A percentile compares a stretch with the other conserved stretches of the same genome.
Conservation (phyloP, 176 grass and related monocot genomes). For the Saccharum spontaneum region DNA sequence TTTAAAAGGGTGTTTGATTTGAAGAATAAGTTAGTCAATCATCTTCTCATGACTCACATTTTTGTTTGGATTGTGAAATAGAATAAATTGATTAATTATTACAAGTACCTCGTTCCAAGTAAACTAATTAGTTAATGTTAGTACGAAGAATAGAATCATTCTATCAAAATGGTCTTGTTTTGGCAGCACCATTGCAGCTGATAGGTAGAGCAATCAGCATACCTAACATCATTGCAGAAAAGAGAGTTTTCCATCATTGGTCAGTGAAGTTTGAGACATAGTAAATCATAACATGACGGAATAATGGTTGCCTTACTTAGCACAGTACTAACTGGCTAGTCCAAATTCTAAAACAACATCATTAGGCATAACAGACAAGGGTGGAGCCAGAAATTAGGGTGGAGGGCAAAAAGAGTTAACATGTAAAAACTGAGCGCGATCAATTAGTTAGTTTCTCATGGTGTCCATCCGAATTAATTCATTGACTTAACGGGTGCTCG, state of each 20-base stretch:
- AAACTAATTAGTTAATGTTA: too few relatives aligned
- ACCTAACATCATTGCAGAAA: background rate
- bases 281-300: background rate
- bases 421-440: too few relatives aligned
- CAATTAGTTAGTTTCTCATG: too few relatives aligned
- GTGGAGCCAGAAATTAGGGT: too few relatives aligned
- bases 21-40: background rate
- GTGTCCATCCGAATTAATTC: too few relatives aligned
- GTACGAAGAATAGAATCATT: background rate
- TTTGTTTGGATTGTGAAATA: background rate
- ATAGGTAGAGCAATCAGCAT: background rate
- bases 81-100: background rate
- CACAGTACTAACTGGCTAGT: background rate
- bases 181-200: too few relatives aligned
- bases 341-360: background rate
- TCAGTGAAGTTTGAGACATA: background rate
- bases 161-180: background rate
- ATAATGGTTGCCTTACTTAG: background rate
- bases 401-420: too few relatives aligned
- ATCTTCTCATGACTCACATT: background rate
- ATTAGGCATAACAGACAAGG: background rate
- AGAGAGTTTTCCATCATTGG: background rate
- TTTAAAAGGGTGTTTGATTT: background rate
- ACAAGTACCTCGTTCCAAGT: too few relatives aligned
- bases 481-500: too few relatives aligned